Evolutionary conservation across 306 rosid genomes (phyloP), one percentile per base, ranked within the genome.

Genomic region (Corylus americana): DNA sequence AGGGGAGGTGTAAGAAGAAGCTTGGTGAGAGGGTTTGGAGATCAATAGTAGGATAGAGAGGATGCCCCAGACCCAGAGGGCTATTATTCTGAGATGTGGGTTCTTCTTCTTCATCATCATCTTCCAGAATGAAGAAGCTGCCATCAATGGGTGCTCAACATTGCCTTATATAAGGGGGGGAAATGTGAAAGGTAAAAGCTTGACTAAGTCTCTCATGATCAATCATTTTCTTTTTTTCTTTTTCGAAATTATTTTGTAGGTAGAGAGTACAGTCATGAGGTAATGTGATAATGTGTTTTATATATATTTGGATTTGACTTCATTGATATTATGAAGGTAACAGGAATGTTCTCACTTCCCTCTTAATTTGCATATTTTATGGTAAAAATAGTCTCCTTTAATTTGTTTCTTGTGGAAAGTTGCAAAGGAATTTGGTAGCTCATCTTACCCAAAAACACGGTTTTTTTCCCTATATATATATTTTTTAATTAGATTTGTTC

Each of bases 381-480:
- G 82, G 74, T 20, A 75, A 47, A 27, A 1, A 74, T 12, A 9
- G 66, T 16, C 29, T 50, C 55, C 53, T 69, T 71, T 50, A 61
- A 39, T 39, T 39, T 53, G 72, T 78, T 57, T 17, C 58, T 75
- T 80, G 72, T 61, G 62, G 85, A 55, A 66, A 80, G 79, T 69
- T 49, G 76, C 79, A 80, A 79, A 8, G 83, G 79, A 77, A 80
- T 49, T 79, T 78, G 84, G 85, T 48, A 64, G 44, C 87, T 84
- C 71, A 79, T 81, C 82, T 76, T 70, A 89, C 95, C 95, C 92
- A 81, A 78, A 88, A 85, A 93, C 95, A 79, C 96, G 96, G 86
- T 87, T 90, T 88, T 77, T 67, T 79, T 78, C 42, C 25, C 25
- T 22, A 22, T 22, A 22, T 22, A 22, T 22, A 22, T 73, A 54